phyloP scores from a whole-genome alignment of 257 asterid species.

The Agastache rugosa region DNA sequence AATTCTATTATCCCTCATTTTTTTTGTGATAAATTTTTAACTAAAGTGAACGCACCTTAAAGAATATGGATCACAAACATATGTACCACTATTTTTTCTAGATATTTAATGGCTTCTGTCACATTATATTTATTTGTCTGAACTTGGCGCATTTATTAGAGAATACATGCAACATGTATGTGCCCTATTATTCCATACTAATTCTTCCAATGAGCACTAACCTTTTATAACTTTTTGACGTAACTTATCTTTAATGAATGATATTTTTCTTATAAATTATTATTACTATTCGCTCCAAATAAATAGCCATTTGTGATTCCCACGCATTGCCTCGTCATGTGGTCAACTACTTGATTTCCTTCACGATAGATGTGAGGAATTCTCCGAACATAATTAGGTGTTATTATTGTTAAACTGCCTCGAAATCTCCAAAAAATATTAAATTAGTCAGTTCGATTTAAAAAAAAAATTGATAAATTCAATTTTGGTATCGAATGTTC shows the following conservation, averaged over 20 bases:
- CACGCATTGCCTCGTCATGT: background rate
- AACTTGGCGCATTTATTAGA: background rate
- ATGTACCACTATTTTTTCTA: background rate
- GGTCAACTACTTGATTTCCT: no score
- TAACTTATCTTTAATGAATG: background rate
- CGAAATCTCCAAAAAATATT: no score
- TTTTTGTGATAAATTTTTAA: no score
- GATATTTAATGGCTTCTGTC: slow-evolving; percentile 4
- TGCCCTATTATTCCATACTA: slow-evolving; percentile 5
- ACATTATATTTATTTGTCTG: slow-evolving; percentile 11
- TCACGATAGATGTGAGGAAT: no score
- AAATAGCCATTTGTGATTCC: background rate
- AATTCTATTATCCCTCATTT: no score
- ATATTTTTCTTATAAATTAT: background rate
- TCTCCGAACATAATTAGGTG: no score
- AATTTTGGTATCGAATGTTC: no score
- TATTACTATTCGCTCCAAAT: background rate
- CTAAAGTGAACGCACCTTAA: no score
- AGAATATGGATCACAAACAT: slow-evolving; percentile 16
- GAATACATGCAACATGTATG: background rate
- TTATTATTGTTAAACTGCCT: no score
- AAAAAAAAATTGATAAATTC: no score
- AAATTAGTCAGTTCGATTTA: no score
- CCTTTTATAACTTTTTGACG: background rate
- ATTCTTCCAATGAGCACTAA: background rate